These are phyloP conservation scores for Ganoderma boninense DNA, from an alignment of 1,284 basidiomycete genomes.

Conservation along the genomic window DNA sequence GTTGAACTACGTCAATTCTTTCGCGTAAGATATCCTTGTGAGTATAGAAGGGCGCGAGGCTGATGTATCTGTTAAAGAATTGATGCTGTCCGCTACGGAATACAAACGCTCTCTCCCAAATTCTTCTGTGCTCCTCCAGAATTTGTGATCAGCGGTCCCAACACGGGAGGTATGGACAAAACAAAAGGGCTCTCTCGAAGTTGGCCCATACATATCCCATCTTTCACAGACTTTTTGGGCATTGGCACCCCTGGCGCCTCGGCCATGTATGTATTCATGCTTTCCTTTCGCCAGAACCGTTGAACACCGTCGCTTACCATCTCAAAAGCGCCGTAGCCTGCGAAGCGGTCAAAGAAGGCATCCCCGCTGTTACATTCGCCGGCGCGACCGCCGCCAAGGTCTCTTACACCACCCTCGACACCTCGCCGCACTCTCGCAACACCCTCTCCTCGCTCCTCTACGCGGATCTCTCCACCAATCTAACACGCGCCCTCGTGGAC, in stretches of 20 bases:
- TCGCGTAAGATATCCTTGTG: constrained; percentile 33
- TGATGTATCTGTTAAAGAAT: constrained; percentile 37
- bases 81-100: constrained; percentile 53
- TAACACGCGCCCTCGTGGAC: constrained; percentile 49
- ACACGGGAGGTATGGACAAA: constrained; percentile 41
- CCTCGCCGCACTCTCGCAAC: constrained; percentile 41
- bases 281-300: no score
- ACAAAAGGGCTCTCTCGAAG: not conserved
- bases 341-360: constrained; percentile 53
- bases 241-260: constrained; percentile 48
- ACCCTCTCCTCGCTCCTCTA: constrained; percentile 51
- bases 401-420: constrained; percentile 54
- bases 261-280: constrained; percentile 51
- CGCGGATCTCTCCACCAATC: constrained; percentile 49
- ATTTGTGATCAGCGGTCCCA: constrained; percentile 60
- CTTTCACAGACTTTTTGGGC: constrained; percentile 50
- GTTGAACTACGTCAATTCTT: constrained; percentile 48
- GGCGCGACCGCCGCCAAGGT: constrained; percentile 50
- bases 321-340: constrained; percentile 55
- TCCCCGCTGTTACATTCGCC: constrained; percentile 61
- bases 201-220: no score
- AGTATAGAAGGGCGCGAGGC: not conserved
- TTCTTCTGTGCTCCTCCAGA: constrained; percentile 55
- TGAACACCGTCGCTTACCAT: not conserved
- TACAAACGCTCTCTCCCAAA: constrained; percentile 53